Base-by-base conservation (phyloP, 1,284 basidiomycete genomes). In the Ganoderma boninense region DNA sequence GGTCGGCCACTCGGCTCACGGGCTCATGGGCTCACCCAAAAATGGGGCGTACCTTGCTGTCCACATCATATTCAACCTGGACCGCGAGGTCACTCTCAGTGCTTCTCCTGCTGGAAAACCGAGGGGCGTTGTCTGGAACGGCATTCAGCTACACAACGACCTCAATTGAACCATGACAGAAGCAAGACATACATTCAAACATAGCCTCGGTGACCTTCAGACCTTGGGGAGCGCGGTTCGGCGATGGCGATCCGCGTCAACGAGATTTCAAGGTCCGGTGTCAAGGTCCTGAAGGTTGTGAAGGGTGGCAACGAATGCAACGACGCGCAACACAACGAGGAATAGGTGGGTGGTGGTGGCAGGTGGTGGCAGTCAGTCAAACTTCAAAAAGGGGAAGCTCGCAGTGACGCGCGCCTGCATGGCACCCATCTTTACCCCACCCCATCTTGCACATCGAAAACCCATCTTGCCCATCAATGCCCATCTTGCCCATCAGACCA, bases 61-160 rank as follows among this genome's bases (percentile, higher is more conserved):
- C 98, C 97, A 99, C 99, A 80, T 99, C 97, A 85, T 99, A 99
- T 81, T 99, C 97, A 61, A 99, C 97, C 79, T 97, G 96, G 61
- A 90, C 89, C 13, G 94, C 93, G 42, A 99, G 89, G 74, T 99
- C 98, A 66, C 89, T 91, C 80, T 99, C 97, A 97, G 77, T 95
- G 90, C 66, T 95, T 93, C 7, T 95, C 95, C 73, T 91, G 85
- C 72, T 84, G 84, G 79, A 94, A 96, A 59, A 92, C 88, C 26
- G 90, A 88, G 76, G 90, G 90, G 77, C 92, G 78, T 96, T 96
- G 82, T 92, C 95, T 95, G 72, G 64, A 72, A 54, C 70, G n/a
- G 66, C 40, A 14, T 52, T 73, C 49, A 75, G 69, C 32, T 26
- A 66, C 54, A 29, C 18, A 40, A 44, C 16, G 35, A 61, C 23